A percentile compares a stretch with the other conserved stretches of the same genome.
Evolutionary conservation across 495 filamentous ascomycete species (phyloP).

Genomic region (Aspergillus panamensis): DNA sequence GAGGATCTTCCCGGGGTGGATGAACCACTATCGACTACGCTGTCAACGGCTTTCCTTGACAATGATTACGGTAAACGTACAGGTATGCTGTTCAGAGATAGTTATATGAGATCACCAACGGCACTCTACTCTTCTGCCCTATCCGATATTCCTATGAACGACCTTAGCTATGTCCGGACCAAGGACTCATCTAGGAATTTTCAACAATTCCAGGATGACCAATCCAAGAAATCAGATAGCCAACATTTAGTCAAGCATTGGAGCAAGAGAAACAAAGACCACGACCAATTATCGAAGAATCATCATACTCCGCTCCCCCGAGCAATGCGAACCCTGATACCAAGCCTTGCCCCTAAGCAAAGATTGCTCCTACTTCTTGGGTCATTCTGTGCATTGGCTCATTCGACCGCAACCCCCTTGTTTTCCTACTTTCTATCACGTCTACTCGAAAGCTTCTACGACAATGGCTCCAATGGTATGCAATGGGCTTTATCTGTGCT

Average conservation of each 20-base stretch:
- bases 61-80: neutral
- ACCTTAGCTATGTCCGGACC: neutral
- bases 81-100: too few relatives aligned
- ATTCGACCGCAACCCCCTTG: constrained; percentile 66
- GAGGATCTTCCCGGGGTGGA: neutral
- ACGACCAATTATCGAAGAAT: neutral
- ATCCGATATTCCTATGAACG: neutral
- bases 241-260: neutral
- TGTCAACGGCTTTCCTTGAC: neutral
- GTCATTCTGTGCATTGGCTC: constrained; percentile 55
- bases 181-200: neutral
- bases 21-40: neutral
- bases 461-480: constrained; percentile 37
- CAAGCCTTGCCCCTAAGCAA: constrained; percentile 50
- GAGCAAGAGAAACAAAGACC: neutral
- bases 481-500: constrained; percentile 71
- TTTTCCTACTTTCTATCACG: constrained; percentile 78
- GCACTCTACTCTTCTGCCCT: too few relatives aligned
- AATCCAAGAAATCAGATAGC: neutral
- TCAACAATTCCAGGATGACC: neutral
- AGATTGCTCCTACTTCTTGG: constrained; percentile 58
- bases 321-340: constrained; percentile 75
- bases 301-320: constrained; percentile 33
- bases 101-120: too few relatives aligned
- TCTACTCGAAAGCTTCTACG: constrained; percentile 67